These are phyloP conservation scores for Ascosphaera aggregata DNA, from an alignment of 2,329 filamentous ascomycete species.

Conservation along the genomic window DNA sequence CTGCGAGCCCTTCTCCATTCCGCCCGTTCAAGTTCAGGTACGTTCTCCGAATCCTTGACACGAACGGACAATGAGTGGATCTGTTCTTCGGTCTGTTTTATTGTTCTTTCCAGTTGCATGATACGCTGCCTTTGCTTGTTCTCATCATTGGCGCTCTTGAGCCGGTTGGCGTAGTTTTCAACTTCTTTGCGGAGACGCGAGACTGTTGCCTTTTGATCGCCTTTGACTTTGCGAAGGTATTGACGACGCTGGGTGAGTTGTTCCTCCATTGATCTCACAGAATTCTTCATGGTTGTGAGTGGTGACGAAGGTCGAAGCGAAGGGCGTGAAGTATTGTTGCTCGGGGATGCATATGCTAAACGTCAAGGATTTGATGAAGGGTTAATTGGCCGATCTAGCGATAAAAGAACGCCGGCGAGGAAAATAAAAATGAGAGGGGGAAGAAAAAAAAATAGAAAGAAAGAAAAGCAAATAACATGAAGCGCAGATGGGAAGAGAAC, in stretches of 20 bases:
- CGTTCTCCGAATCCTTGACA: conserved; percentile 29
- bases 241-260: conserved; percentile 36
- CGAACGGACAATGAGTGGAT: conserved; percentile 30
- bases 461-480: too few relatives aligned
- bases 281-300: conserved; percentile 40
- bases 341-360: not conserved
- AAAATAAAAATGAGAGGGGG: too few relatives aligned
- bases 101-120: conserved; percentile 37
- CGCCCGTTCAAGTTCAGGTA: conserved; percentile 32
- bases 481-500: too few relatives aligned
- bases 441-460: too few relatives aligned
- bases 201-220: conserved; percentile 35
- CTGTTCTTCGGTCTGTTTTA: conserved; percentile 38
- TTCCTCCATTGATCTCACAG: conserved; percentile 36
- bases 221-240: conserved; percentile 34
- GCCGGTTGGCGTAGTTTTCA: conserved; percentile 31
- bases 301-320: conserved; percentile 39
- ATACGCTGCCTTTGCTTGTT: conserved; percentile 38
- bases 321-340: conserved; percentile 21
- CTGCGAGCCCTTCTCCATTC: conserved; percentile 29
- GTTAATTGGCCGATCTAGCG: too few relatives aligned
- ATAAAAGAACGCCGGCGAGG: too few relatives aligned
- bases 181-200: conserved; percentile 37
- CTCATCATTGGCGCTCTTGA: conserved; percentile 36
- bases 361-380: too few relatives aligned